Conservation (phyloP, 257 asterid genomes). For the Craterostigma plantagineum region DNA sequence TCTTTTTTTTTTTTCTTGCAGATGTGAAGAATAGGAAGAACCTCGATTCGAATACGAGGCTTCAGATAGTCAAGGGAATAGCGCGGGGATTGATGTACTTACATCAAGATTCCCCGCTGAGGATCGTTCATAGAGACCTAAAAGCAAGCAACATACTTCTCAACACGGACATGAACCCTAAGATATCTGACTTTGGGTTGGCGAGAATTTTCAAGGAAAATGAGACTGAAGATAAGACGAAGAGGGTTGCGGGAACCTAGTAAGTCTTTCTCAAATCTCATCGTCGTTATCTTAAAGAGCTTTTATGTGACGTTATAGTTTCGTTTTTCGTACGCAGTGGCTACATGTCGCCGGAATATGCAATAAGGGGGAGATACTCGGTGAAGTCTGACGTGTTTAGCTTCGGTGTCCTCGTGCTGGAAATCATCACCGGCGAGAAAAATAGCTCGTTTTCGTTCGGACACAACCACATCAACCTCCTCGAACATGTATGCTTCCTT, state of each 20-base stretch:
- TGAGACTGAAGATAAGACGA: conserved; percentile 56
- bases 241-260: conserved; percentile 64
- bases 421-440: conserved; percentile 49
- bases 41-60: conserved; percentile 46
- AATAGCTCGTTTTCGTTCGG: conserved; percentile 55
- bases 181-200: conserved; percentile 78
- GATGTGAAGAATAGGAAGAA: conserved; percentile 29
- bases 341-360: conserved; percentile 76
- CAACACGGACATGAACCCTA: conserved; percentile 46
- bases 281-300: neutral
- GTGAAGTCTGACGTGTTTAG: conserved; percentile 60
- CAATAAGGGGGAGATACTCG: conserved; percentile 68
- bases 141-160: conserved; percentile 68
- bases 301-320: neutral
- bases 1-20: conserved; percentile 8
- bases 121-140: conserved; percentile 64
- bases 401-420: conserved; percentile 57
- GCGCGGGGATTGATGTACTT: conserved; percentile 60
- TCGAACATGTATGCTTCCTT: conserved; percentile 38
- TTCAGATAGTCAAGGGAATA: conserved; percentile 46
- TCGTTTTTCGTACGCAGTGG: conserved; percentile 25
- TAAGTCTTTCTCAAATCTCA: conserved; percentile 11
- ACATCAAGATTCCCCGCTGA: conserved; percentile 62
- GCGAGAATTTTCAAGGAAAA: conserved; percentile 67
- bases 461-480: conserved; percentile 48